Base-by-base conservation (phyloP, 352 stramenopile species). In the Hyphochytrium catenoides region DNA sequence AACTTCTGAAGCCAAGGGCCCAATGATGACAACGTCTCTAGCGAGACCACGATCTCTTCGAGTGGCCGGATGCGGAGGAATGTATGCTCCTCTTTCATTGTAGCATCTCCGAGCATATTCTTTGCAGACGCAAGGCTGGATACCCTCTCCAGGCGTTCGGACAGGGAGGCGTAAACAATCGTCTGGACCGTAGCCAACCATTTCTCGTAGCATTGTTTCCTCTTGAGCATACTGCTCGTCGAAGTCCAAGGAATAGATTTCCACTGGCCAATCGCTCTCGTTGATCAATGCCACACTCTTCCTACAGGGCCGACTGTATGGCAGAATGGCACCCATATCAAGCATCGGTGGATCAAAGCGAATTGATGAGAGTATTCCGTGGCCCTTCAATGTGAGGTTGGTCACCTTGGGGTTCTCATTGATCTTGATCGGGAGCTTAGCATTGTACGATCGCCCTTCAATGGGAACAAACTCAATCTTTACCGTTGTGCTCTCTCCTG, bases 241-340 rank as follows among this genome's bases (percentile, higher is more conserved):
- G 51, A 88, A 90, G 35, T 91, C 76, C 8, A 90, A 37, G 6
- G 67, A 86, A 35, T 82, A 91, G 5, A 94, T 64, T 44, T 94
- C 82, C 3, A 95, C 53, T 0, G 63, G 37, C 26, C 81, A 83
- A 18, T 88, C 61, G 4, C 68, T 79, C 22, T 85, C 61, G 44
- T 95, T 94, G 0, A 44, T 45, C 31, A 94, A 67, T 12, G 67
- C 63, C 4, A 94, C 60, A 0, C 54, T 17, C 4, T 50, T 45
- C 27, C 76, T 46, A 8, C 52, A 41, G 0, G 52, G 38, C 5
- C 46, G 47, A 0, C 56, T 47, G 20, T 60, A 83, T 21, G 82
- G 82, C 17, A 94, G 48, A 8, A 92, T 59, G 3, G 82, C 71
- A 0, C 74, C 69, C 19, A 94, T 50, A 22, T 89, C 60, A 14